A percentile compares a stretch with the other conserved stretches of the same genome.
Conservation (phyloP, 495 filamentous ascomycete species). For the Sordaria brevicollis region DNA sequence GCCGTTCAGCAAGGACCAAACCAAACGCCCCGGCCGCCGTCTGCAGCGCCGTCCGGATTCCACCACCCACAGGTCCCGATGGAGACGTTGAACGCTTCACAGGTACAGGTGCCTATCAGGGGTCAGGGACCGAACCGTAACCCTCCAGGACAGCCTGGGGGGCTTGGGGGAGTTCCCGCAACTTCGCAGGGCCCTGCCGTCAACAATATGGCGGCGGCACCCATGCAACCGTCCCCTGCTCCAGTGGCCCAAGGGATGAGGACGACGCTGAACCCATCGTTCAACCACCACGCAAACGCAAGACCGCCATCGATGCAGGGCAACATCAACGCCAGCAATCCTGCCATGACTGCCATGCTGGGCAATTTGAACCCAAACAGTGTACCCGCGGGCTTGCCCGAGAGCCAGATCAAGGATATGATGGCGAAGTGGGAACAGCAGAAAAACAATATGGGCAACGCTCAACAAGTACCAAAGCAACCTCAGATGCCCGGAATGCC, state of each 20-base stretch:
- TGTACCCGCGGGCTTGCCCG: constrained; percentile 19
- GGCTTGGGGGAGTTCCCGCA: constrained; percentile 27
- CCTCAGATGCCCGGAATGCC: constrained; percentile 12
- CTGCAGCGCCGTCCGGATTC: constrained; percentile 24
- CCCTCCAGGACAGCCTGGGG: constrained; percentile 40
- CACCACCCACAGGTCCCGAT: constrained; percentile 30
- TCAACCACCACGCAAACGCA: constrained; percentile 23
- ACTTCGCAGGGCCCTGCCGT: constrained; percentile 43
- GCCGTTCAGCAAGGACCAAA: constrained; percentile 23
- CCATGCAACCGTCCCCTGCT: constrained; percentile 33
- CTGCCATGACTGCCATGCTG: constrained; percentile 15
- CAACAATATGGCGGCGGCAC: constrained; percentile 40
- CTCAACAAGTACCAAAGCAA: constrained; percentile 6
- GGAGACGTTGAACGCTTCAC: constrained; percentile 18
- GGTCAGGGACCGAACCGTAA: constrained; percentile 22
- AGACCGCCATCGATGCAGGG: constrained; percentile 11
- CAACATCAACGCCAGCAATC: constrained; percentile 9
- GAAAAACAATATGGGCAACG: constrained; percentile 6
- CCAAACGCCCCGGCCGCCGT: constrained; percentile 25
- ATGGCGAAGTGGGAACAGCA: constrained; percentile 28
- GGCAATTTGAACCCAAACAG: constrained; percentile 20
- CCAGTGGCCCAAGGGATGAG: constrained; percentile 28
- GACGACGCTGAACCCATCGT: constrained; percentile 19
- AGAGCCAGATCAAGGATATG: constrained; percentile 32
- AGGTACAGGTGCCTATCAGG: constrained; percentile 19